Percentiles rank a stretch among this genome's conserved stretches.
These are phyloP conservation scores for Rugonectria rugulosa DNA, from an alignment of 2,329 filamentous ascomycete species.

Conservation along the genomic window DNA sequence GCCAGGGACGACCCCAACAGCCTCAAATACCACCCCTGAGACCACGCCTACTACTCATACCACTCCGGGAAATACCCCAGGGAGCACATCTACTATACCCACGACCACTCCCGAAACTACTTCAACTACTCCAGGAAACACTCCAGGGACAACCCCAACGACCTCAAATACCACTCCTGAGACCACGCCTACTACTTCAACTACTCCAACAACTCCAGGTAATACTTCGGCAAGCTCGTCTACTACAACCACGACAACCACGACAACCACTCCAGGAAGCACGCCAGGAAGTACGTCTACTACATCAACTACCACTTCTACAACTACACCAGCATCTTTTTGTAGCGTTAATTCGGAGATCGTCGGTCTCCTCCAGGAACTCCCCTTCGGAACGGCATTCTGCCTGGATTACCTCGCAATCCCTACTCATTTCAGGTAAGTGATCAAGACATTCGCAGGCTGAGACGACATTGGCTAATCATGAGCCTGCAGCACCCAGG, in stretches of 20 bases:
- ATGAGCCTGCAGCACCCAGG: background rate
- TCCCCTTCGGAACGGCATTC: background rate
- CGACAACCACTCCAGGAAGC: background rate
- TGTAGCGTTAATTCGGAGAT: background rate
- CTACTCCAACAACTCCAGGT: background rate
- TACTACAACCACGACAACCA: background rate
- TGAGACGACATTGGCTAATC: background rate
- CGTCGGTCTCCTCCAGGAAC: background rate
- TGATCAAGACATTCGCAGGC: background rate
- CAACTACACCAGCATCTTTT: background rate
- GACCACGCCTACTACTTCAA: background rate
- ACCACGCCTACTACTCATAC: no score
- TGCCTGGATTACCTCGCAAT: background rate
- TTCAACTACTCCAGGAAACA: background rate
- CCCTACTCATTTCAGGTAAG: background rate
- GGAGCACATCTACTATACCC: no score
- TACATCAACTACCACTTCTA: background rate
- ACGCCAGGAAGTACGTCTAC: background rate
- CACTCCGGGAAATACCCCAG: no score
- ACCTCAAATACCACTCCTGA: background rate
- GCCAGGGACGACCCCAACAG: no score
- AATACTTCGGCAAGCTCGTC: background rate
- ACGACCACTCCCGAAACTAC: no score
- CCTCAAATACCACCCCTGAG: no score
- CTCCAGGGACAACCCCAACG: background rate